Evolutionary conservation across 176 grass and related monocot genomes (phyloP).

Genomic region (Carex scoparia): DNA sequence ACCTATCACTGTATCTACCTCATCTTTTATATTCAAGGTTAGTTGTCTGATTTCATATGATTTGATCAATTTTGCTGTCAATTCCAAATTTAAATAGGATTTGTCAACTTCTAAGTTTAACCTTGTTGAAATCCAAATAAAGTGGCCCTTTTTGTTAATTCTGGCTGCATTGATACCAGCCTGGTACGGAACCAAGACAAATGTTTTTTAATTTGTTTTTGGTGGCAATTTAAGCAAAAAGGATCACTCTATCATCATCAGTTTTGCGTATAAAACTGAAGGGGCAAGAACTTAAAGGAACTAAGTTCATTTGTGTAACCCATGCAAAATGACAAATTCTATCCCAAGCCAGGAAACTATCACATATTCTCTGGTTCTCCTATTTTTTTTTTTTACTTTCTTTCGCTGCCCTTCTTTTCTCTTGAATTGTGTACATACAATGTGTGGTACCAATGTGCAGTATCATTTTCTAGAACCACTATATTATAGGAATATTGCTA

Average conservation of each 20-base stretch:
- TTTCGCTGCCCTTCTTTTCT: not conserved
- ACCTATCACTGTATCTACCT: conserved; percentile 80
- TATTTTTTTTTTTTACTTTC: not conserved
- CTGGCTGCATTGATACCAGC: not conserved
- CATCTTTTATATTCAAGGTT: conserved; percentile 96
- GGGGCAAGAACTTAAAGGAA: not conserved
- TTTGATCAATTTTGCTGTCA: not conserved
- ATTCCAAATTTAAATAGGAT: not conserved
- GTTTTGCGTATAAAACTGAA: not conserved
- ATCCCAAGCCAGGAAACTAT: not conserved
- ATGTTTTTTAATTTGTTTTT: not conserved
- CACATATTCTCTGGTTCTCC: not conserved
- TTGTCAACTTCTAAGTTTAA: not conserved
- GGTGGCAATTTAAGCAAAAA: not conserved
- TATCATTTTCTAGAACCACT: not conserved
- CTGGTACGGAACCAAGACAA: not conserved
- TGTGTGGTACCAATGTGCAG: not conserved
- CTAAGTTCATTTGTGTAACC: not conserved
- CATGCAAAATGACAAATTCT: not conserved
- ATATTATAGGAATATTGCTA: not conserved
- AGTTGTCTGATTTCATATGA: conserved; percentile 11
- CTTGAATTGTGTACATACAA: not conserved
- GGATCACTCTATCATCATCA: not conserved
- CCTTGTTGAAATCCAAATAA: not conserved
- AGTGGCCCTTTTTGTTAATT: not conserved